A percentile compares a stretch with the other conserved stretches of the same genome.
phyloP scores from a whole-genome alignment of 345 rosid genomes.

The Eucalyptus pauciflora region DNA sequence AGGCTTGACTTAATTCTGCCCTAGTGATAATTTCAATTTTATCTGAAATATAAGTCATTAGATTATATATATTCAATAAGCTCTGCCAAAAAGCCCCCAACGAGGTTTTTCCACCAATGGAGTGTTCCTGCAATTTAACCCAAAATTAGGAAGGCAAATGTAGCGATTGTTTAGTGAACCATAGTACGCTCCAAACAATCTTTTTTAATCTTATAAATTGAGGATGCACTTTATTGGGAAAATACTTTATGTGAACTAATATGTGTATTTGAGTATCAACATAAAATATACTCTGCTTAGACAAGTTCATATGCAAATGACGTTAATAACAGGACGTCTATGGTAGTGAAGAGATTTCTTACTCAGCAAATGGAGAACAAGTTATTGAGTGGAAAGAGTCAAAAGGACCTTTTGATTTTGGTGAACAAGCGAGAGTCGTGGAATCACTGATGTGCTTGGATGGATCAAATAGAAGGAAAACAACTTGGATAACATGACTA shows the following conservation, averaged over 20 bases:
- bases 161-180: background rate
- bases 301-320: background rate
- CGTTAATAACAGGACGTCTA: too few species aligned
- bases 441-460: background rate
- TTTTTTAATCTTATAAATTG: background rate
- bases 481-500: background rate
- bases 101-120: background rate
- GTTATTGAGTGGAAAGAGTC: background rate
- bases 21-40: background rate
- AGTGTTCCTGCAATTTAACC: background rate
- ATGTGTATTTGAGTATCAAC: background rate
- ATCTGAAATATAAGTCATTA: background rate
- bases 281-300: background rate
- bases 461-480: background rate
- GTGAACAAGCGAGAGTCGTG: background rate
- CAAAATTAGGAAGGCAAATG: background rate
- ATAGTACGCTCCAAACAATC: background rate
- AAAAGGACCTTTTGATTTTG: background rate
- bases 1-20: background rate
- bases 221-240: background rate
- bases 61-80: background rate
- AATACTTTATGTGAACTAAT: background rate
- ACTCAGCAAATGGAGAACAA: background rate
- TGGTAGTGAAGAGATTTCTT: background rate
- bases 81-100: background rate